Conservation (phyloP, 2,329 filamentous ascomycete genomes). For the Apiospora arundinis region DNA sequence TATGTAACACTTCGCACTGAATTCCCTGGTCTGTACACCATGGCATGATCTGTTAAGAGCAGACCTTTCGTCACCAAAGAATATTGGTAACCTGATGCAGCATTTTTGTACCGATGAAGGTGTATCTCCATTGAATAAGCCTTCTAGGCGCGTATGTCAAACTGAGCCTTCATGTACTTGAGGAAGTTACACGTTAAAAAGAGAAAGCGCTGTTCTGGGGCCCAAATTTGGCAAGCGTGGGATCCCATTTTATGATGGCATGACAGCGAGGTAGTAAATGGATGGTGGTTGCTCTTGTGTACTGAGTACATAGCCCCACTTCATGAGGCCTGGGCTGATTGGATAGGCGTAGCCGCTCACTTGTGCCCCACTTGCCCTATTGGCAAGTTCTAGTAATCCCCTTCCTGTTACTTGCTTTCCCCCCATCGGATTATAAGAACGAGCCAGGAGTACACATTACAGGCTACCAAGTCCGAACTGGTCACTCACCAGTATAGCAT, state of each 20-base stretch:
- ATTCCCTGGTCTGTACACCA: too few species aligned
- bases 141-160: too few species aligned
- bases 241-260: slow-evolving; percentile 13
- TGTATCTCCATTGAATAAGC: too few species aligned
- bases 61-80: too few species aligned
- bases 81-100: too few species aligned
- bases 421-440: neutral
- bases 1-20: too few species aligned
- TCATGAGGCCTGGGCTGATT: neutral
- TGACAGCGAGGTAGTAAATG: slow-evolving; percentile 1
- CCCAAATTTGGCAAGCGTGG: slow-evolving; percentile 3
- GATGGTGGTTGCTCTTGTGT: slow-evolving; percentile 7
- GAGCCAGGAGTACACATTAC: neutral
- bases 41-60: too few species aligned
- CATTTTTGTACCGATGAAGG: too few species aligned
- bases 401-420: slow-evolving; percentile 8
- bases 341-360: neutral
- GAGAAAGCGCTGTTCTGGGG: slow-evolving; percentile 20
- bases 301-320: slow-evolving; percentile 15
- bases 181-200: neutral
- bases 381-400: slow-evolving; percentile 2
- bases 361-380: slow-evolving; percentile 1
- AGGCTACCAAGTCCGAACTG: neutral
- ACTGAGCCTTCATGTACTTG: too few species aligned
- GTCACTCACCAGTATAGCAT: neutral